Percentiles rank a stretch among this genome's conserved stretches.
Evolutionary conservation across 1,139 yeast species (phyloP).

Genomic region (Kazachstania sp.): DNA sequence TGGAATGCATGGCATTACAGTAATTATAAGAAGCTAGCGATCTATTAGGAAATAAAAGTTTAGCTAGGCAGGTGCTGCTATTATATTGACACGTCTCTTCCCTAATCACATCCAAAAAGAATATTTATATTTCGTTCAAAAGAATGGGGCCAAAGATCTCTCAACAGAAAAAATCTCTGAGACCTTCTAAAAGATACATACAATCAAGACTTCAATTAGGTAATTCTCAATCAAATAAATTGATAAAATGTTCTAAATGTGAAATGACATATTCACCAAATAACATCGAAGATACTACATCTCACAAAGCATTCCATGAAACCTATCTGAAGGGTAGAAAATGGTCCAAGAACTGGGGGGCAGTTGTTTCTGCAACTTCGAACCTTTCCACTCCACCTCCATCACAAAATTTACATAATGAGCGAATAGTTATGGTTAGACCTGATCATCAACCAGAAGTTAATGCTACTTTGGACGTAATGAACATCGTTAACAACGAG

Average conservation of each 20-base stretch:
- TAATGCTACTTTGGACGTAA: slow-evolving; percentile 21
- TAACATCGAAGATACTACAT: slow-evolving; percentile 15
- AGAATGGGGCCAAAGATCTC: neutral
- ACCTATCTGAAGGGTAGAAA: slow-evolving; percentile 24
- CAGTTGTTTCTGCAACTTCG: slow-evolving; percentile 2
- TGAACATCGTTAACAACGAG: slow-evolving; percentile 27
- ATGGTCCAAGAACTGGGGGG: slow-evolving; percentile 28
- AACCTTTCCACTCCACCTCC: neutral
- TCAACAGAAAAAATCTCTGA: neutral
- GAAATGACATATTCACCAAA: slow-evolving; percentile 23
- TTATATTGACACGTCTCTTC: no score
- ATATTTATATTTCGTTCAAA: no score
- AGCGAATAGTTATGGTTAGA: slow-evolving; percentile 19
- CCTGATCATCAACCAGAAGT: slow-evolving; percentile 20
- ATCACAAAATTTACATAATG: slow-evolving; percentile 5
- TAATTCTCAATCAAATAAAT: slow-evolving; percentile 5
- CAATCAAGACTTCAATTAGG: slow-evolving; percentile 21
- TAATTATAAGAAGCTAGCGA: no score
- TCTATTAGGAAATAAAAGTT: no score
- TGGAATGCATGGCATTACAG: no score
- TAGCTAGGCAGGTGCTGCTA: no score
- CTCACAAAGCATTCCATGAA: slow-evolving; percentile 24
- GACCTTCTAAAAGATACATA: slow-evolving; percentile 6
- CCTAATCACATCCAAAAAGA: no score
- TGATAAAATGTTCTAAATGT: slow-evolving; percentile 23